Evolutionary conservation across 2,329 filamentous ascomycete species (phyloP), one percentile per base, ranked within the genome.

Genomic region (Penicillium sclerotiorum): DNA sequence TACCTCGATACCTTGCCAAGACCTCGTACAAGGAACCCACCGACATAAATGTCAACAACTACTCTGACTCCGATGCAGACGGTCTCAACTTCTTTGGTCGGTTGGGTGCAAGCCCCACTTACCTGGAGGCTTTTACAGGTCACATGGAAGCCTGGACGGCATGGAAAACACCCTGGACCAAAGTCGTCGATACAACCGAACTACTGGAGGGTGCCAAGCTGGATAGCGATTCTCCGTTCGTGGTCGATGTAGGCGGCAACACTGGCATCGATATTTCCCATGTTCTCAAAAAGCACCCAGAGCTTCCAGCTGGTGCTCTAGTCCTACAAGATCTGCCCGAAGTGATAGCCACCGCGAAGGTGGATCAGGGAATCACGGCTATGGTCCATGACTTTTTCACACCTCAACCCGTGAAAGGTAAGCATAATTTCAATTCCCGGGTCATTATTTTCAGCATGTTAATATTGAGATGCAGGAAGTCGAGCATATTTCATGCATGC

Each of bases 401-500:
- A 5, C 58, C 58, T 5, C 65, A 68, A 42, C 62, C 65, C 13
- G 51, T 61, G 1, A 57, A 55, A 52, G 61, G 64, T 64, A 12
- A 49, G 40, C 13, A 28, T n/a, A 18, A 8, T 8, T 2, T 39
- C 17, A 6, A 11, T 3, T 35, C 22, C n/a, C 11, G 47, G 15
- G 13, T 50, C 17, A 57, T 6, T 15, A 4, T 2, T 9, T 47
- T 17, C 8, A 35, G 8, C 11, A 2, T 18, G 4, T 8, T 17
- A 11, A 36, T 38, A 20, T 20, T 12, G 8, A 28, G 1, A 37
- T 17, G 3, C 45, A 71, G 70, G 67, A 15, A 66, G 63, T 21
- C 68, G 68, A 3, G 67, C 65, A 2, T 77, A 76, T 56, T 76
- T 69, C 52, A 62, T 76, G 62, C 72, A 75, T 47, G 68, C 66